Evolutionary conservation across 2,329 filamentous ascomycete genomes (phyloP).

Genomic region (Ophiostoma himal-ulmi): DNA sequence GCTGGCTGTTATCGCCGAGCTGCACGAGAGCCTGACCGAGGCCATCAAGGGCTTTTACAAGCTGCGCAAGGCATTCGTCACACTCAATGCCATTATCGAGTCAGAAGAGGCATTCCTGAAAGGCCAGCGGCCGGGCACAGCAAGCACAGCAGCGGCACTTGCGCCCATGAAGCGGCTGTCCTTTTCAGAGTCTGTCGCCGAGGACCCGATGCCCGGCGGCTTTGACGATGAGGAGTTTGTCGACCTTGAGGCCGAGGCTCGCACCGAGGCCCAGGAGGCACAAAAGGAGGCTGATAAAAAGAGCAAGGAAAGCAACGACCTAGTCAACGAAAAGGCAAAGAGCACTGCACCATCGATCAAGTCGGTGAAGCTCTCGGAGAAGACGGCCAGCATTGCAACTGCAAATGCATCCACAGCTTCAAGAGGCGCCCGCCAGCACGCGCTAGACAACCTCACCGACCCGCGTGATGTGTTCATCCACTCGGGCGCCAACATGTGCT

Average conservation of each 20-base stretch:
- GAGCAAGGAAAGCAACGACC: neutral
- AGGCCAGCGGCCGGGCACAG: neutral
- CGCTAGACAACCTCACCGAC: slow-evolving; percentile 62
- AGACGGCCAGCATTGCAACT: neutral
- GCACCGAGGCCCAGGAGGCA: slow-evolving; percentile 25
- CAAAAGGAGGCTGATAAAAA: neutral
- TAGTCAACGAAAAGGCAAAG: neutral
- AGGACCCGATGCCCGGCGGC: slow-evolving; percentile 37
- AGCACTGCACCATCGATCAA: neutral
- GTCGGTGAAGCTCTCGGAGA: neutral
- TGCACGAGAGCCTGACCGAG: slow-evolving; percentile 90
- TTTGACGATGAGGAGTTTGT: slow-evolving; percentile 36
- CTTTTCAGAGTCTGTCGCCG: slow-evolving; percentile 26
- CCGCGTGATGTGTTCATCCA: slow-evolving; percentile 84
- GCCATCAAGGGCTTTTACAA: slow-evolving; percentile 90
- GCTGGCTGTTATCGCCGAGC: slow-evolving; percentile 77
- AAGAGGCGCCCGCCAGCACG: slow-evolving; percentile 33
- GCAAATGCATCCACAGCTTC: neutral
- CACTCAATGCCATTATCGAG: slow-evolving; percentile 71
- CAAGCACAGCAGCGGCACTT: neutral
- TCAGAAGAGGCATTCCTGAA: slow-evolving; percentile 51
- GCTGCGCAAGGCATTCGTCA: slow-evolving; percentile 78
- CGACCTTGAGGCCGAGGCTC: slow-evolving; percentile 30
- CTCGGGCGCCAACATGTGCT: slow-evolving; percentile 82
- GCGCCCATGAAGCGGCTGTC: slow-evolving; percentile 22